Percentiles rank a stretch among this genome's conserved stretches.
These are phyloP conservation scores for Daldinia sp. DNA, from an alignment of 2,329 filamentous ascomycete genomes.

Conservation along the genomic window DNA sequence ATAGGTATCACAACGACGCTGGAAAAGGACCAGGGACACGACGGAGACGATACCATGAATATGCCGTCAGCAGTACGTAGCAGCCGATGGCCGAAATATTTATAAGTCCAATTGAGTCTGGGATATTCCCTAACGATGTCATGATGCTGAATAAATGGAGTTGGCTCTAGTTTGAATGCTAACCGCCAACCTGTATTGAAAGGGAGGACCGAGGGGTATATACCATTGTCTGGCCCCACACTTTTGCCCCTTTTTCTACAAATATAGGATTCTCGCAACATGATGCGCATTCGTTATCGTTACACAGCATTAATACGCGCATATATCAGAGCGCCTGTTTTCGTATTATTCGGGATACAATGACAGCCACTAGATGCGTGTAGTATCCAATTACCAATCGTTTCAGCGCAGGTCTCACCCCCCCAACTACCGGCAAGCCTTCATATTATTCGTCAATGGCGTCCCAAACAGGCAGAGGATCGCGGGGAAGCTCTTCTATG, in stretches of 20 bases:
- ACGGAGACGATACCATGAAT: slow-evolving; percentile 35
- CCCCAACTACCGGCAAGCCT: not conserved
- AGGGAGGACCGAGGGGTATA: not conserved
- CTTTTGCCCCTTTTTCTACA: not conserved
- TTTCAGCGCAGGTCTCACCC: not conserved
- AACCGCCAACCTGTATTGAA: not conserved
- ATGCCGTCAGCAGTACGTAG: slow-evolving; percentile 17
- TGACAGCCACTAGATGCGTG: not conserved
- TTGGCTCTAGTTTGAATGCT: not conserved
- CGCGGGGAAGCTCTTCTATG: not conserved
- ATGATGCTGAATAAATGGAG: not conserved
- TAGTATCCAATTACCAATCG: not conserved
- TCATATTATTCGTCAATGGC: not conserved
- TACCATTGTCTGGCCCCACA: not conserved
- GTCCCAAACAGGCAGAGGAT: not conserved
- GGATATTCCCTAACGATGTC: not conserved
- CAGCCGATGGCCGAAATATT: slow-evolving; percentile 1
- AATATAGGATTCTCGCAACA: not conserved
- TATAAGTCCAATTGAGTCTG: not conserved
- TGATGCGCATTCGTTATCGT: not conserved
- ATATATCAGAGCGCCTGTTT: too few relatives aligned
- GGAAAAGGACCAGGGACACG: slow-evolving; percentile 34
- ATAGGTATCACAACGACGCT: slow-evolving; percentile 34
- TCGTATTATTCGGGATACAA: too few relatives aligned
- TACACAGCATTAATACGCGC: not conserved